These are phyloP conservation scores for Saksenaea oblongispora DNA, from an alignment of 371 early-diverging fungal species.

Conservation along the genomic window DNA sequence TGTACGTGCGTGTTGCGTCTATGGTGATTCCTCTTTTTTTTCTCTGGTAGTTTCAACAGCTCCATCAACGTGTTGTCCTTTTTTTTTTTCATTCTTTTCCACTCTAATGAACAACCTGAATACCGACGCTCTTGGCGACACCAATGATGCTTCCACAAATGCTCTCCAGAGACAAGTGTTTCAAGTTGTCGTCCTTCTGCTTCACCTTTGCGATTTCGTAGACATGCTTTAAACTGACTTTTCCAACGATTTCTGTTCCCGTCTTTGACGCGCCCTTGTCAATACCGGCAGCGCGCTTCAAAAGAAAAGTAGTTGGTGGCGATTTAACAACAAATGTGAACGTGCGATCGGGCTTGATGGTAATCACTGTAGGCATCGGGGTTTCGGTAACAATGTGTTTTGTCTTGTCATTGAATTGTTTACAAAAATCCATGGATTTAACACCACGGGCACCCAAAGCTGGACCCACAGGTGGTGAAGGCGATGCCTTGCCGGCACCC, in stretches of 20 bases:
- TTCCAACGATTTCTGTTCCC: slow-evolving; percentile 76
- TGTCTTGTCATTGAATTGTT: slow-evolving; percentile 96
- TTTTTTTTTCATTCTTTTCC: background rate
- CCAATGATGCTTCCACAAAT: slow-evolving; percentile 81
- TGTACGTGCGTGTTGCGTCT: background rate
- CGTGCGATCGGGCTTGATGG: slow-evolving; percentile 88
- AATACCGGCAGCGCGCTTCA: slow-evolving; percentile 91
- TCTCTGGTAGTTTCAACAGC: background rate
- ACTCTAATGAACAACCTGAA: slow-evolving; percentile 74
- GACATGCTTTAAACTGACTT: slow-evolving; percentile 87
- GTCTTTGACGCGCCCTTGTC: slow-evolving; percentile 83
- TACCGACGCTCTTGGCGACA: slow-evolving; percentile 83
- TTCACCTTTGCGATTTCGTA: slow-evolving; percentile 95
- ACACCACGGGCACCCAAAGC: slow-evolving; percentile 97
- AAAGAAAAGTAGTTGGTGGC: slow-evolving; percentile 90
- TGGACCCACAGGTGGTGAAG: slow-evolving; percentile 95
- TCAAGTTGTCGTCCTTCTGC: slow-evolving; percentile 78
- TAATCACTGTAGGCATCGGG: slow-evolving; percentile 85
- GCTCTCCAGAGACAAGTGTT: slow-evolving; percentile 68
- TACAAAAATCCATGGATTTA: slow-evolving; percentile 98
- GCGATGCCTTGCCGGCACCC: slow-evolving; percentile 92
- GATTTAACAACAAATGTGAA: slow-evolving; percentile 86
- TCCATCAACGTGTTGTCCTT: background rate
- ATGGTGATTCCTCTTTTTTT: background rate
- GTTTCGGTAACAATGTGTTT: slow-evolving; percentile 82